Percentiles rank a stretch among this genome's conserved stretches.
phyloP scores from a whole-genome alignment of 2,329 filamentous ascomycete genomes.

The Fusarium sp. region DNA sequence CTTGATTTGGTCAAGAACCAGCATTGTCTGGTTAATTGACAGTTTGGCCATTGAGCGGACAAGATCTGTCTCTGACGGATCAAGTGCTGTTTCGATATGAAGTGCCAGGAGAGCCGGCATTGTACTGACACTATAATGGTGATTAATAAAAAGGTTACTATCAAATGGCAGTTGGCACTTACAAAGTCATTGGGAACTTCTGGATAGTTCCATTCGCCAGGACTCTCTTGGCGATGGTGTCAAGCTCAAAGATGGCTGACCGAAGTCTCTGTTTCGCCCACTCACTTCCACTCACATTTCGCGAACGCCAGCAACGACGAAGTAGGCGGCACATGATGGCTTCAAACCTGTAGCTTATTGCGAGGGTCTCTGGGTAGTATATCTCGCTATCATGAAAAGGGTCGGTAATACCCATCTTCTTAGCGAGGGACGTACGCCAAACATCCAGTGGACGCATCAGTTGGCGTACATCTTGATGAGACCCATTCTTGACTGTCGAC shows the following conservation, averaged over 20 bases:
- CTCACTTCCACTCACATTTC: not conserved
- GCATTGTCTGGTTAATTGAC: conserved; percentile 14
- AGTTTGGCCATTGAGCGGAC: conserved; percentile 11
- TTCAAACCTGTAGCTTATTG: not conserved
- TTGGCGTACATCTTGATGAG: not conserved
- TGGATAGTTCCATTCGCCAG: conserved; percentile 4
- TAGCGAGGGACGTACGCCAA: conserved; percentile 14
- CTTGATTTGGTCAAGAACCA: not conserved
- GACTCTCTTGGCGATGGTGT: conserved; percentile 13
- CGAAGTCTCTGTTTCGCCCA: conserved; percentile 17
- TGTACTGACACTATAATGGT: not conserved
- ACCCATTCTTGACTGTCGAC: not conserved
- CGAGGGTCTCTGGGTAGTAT: not conserved
- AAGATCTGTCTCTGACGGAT: conserved; percentile 12
- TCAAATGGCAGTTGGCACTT: not conserved
- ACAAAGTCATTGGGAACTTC: conserved; percentile 14
- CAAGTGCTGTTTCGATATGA: conserved; percentile 13
- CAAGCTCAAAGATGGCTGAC: conserved; percentile 13
- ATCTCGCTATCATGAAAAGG: not conserved
- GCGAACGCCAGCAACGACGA: not conserved
- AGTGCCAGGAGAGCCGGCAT: conserved; percentile 14
- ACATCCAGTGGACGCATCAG: not conserved
- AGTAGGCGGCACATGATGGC: not conserved
- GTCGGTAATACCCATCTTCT: conserved; percentile 1
- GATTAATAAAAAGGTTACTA: not conserved